Evolutionary conservation across 208 protist species (phyloP), one percentile per base, ranked within the genome.

Genomic region (Trypanosoma avium): DNA sequence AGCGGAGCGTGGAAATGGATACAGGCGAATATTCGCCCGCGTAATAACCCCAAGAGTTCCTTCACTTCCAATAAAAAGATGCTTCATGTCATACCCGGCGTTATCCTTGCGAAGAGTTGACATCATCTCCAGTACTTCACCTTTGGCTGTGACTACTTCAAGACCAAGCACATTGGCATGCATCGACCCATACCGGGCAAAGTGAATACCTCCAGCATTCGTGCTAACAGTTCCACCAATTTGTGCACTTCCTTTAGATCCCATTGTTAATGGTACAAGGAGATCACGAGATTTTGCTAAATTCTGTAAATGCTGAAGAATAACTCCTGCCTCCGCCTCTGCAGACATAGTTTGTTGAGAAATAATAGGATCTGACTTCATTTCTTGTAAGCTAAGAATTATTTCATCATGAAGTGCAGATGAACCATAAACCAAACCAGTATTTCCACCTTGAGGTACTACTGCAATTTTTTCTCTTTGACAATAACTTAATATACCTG

Each of bases 371-470:
- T 85, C 77, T n/a, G 90, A 84, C 77, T 97, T 98, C 95, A 99
- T 98, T 36, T 74, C 65, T 29, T 60, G 50, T 21, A 90, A 73
- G 52, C 88, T 95, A 6, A 99, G 58, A 9, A 99, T 87, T 21
- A 99, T 62, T 67, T 99, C 97, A 71, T 98, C 94, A 35, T 77
- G 54, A 26, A 97, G 69, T 10, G 93, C 88, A 40, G 88, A 81
- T 19, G 73, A 76, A 3, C 96, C 97, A 64, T 97, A 97, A 0
- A 99, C 98, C 4, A 99, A 84, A 4, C 98, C 97, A 0, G 98
- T 99, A 76, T 99, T 99, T 24, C 98, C 98, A 33, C 95, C 90
- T 73, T 98, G 97, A n/a, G 97, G 95, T 29, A 98, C 93, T 17
- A 99, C 73, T n/a, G 88, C 95, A 32, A 98, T 57, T 63, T 75